Conservation (phyloP, 352 stramenopile species). For the Pythium rhizo-oryzae region DNA sequence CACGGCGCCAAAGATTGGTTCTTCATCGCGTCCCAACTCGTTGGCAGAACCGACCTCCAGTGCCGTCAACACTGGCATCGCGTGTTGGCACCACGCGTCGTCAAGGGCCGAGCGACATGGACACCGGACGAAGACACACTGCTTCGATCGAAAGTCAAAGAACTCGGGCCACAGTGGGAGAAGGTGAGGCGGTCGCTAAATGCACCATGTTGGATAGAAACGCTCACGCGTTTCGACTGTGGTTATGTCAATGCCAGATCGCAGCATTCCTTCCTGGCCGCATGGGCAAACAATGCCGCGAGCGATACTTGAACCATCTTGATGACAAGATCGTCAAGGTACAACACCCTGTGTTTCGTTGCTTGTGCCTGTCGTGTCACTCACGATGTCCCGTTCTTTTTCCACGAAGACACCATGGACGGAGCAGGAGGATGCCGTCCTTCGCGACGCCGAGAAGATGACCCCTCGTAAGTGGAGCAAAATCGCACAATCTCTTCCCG, state of each 20-base stretch:
- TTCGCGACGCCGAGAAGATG: conserved; percentile 29
- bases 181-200: conserved; percentile 35
- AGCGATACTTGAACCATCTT: conserved; percentile 70
- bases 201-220: too few species aligned
- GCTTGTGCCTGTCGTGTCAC: neutral
- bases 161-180: conserved; percentile 60
- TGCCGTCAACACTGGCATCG: conserved; percentile 80
- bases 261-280: conserved; percentile 54
- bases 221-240: too few species aligned
- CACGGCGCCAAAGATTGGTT: conserved; percentile 71
- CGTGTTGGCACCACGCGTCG: conserved; percentile 48
- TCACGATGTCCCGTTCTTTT: neutral
- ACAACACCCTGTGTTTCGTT: neutral
- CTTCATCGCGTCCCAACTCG: conserved; percentile 73
- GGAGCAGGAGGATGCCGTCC: conserved; percentile 40
- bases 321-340: conserved; percentile 54
- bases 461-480: conserved; percentile 48
- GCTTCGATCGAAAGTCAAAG: conserved; percentile 42
- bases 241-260: conserved; percentile 37
- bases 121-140: conserved; percentile 46
- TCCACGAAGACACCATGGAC: conserved; percentile 51
- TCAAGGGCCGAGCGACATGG: conserved; percentile 70
- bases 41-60: conserved; percentile 68
- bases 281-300: conserved; percentile 71
- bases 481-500: conserved; percentile 49